phyloP scores from a whole-genome alignment of 352 stramenopile genomes.

The Phytophthora cajani region DNA sequence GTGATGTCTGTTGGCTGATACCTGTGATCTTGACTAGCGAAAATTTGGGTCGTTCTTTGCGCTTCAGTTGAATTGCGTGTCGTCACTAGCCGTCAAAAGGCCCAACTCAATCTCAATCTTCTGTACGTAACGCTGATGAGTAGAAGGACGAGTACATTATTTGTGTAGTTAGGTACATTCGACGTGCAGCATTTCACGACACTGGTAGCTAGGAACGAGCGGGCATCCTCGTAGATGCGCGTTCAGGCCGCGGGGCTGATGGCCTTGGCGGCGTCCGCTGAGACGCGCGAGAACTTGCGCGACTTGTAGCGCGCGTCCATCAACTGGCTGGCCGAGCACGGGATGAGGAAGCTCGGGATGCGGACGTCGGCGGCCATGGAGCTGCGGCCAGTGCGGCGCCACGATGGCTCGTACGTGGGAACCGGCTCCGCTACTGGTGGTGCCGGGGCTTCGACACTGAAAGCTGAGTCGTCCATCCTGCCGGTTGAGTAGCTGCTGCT shows the following conservation, averaged over 20 bases:
- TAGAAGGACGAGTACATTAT: too few relatives aligned
- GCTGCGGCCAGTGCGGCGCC: constrained; percentile 26
- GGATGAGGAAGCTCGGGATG: constrained; percentile 69
- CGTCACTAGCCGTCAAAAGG: not conserved
- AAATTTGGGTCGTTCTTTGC: constrained; percentile 15
- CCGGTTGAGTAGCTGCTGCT: constrained; percentile 6
- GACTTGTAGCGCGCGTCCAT: constrained; percentile 64
- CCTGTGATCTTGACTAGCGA: not conserved
- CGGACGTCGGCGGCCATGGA: constrained; percentile 49
- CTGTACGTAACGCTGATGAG: too few relatives aligned
- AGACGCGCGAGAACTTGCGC: constrained; percentile 22
- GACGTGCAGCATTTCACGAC: not conserved
- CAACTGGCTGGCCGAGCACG: constrained; percentile 54
- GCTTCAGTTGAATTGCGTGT: constrained; percentile 15
- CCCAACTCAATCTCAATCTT: too few relatives aligned
- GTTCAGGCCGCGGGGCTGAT: constrained; percentile 29
- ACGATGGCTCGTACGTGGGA: constrained; percentile 31
- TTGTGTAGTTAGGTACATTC: not conserved
- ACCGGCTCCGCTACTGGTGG: not conserved
- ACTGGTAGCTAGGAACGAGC: not conserved
- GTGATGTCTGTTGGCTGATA: constrained; percentile 3
- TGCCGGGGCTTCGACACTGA: not conserved
- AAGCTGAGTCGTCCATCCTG: constrained; percentile 6
- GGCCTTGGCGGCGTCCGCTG: not conserved
- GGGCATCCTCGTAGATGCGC: too few relatives aligned